A percentile compares a stretch with the other conserved stretches of the same genome.
Evolutionary conservation across 108 stramenopile species (phyloP).

Genomic region (Nitzschia sp.): DNA sequence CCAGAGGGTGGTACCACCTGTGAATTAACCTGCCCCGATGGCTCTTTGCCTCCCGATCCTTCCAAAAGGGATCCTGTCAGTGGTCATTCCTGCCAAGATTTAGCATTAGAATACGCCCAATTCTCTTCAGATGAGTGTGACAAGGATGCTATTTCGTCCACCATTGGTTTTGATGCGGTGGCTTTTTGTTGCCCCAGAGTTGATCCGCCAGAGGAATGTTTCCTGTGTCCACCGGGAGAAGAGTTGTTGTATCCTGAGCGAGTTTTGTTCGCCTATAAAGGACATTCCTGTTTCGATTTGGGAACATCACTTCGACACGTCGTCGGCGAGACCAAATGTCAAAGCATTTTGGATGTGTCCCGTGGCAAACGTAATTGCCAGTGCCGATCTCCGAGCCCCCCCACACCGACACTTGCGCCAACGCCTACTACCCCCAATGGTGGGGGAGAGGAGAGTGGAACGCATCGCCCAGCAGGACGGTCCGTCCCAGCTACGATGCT

Average conservation of each 20-base stretch:
- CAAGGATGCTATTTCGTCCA: not conserved
- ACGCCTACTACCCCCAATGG: not conserved
- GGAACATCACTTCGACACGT: not conserved
- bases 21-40: conserved; percentile 10
- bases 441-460: too few species aligned
- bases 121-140: not conserved
- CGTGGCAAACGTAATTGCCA: conserved; percentile 4
- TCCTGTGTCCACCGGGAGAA: not conserved
- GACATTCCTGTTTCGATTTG: not conserved
- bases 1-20: not conserved
- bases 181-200: conserved; percentile 14
- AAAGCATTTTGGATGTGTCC: conserved; percentile 1
- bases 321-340: conserved; percentile 4
- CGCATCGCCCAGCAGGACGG: too few species aligned
- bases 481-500: too few species aligned
- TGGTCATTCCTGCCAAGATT: conserved; percentile 10
- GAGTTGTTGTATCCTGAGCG: conserved; percentile 7
- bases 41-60: conserved; percentile 5
- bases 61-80: conserved; percentile 9
- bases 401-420: not conserved
- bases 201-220: not conserved
- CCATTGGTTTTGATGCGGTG: conserved; percentile 16
- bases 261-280: conserved; percentile 6
- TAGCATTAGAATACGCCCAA: conserved; percentile 2
- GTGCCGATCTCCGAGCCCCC: not conserved